These are phyloP conservation scores for Microdochium bolleyi DNA, from an alignment of 2,329 filamentous ascomycete genomes.

Conservation along the genomic window DNA sequence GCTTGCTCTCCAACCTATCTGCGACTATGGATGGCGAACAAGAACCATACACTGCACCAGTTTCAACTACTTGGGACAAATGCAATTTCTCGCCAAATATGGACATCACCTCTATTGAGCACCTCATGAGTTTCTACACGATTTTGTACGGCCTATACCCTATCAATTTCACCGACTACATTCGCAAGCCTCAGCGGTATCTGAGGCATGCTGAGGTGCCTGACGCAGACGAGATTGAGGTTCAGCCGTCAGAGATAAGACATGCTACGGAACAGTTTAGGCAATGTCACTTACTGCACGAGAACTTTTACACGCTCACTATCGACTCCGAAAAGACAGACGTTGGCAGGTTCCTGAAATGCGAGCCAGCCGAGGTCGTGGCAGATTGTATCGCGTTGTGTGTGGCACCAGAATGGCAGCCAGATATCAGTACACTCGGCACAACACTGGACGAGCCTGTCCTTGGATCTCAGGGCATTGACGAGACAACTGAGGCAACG, in stretches of 20 bases:
- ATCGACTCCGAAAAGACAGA: slow-evolving; percentile 74
- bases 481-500: slow-evolving; percentile 25
- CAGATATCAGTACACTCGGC: slow-evolving; percentile 9
- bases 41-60: slow-evolving; percentile 20
- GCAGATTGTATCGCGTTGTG: slow-evolving; percentile 72
- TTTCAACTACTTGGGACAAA: slow-evolving; percentile 52
- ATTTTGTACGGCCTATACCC: slow-evolving; percentile 78
- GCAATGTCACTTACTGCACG: slow-evolving; percentile 65
- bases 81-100: slow-evolving; percentile 52
- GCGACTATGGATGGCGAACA: slow-evolving; percentile 29
- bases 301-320: slow-evolving; percentile 77
- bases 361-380: slow-evolving; percentile 71
- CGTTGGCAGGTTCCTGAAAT: slow-evolving; percentile 69
- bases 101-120: slow-evolving; percentile 54
- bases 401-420: slow-evolving; percentile 15
- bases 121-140: slow-evolving; percentile 69
- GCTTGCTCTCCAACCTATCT: slow-evolving; percentile 33
- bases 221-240: slow-evolving; percentile 65
- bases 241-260: slow-evolving; percentile 71
- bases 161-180: slow-evolving; percentile 80
- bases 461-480: slow-evolving; percentile 12
- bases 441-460: slow-evolving; percentile 7
- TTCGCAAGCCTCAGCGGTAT: slow-evolving; percentile 73
- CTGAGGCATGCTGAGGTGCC: slow-evolving; percentile 64
- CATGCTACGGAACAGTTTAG: slow-evolving; percentile 69